phyloP scores from a whole-genome alignment of 1,284 basidiomycete genomes.

The Marasmius oreades region DNA sequence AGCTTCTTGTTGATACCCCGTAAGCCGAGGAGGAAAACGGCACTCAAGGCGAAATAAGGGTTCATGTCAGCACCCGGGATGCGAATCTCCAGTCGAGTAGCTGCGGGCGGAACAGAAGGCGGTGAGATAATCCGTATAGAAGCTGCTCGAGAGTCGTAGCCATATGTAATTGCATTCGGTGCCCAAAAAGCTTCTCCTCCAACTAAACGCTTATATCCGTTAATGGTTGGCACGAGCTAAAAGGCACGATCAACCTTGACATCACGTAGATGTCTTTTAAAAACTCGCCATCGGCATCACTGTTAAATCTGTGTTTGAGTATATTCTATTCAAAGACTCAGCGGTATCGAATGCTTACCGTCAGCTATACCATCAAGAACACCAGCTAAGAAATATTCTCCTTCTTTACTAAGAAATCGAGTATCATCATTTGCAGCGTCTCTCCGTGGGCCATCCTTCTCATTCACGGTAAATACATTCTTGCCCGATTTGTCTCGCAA shows the following conservation, averaged over 20 bases:
- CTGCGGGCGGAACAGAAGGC: constrained; percentile 75
- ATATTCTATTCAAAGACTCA: neutral
- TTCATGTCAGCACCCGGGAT: constrained; percentile 98
- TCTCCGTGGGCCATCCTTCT: constrained; percentile 58
- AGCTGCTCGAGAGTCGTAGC: constrained; percentile 91
- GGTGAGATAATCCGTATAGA: constrained; percentile 90
- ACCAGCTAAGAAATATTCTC: constrained; percentile 93
- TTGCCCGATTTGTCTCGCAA: constrained; percentile 66
- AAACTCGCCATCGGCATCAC: constrained; percentile 59
- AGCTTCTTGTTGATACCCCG: constrained; percentile 83
- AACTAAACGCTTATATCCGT: constrained; percentile 96
- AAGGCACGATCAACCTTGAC: neutral
- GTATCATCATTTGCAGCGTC: constrained; percentile 80
- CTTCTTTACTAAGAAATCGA: constrained; percentile 78
- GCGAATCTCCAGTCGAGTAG: constrained; percentile 87
- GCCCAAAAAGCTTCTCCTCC: constrained; percentile 97
- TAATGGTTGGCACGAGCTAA: constrained; percentile 89
- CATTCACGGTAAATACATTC: constrained; percentile 77
- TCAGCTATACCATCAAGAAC: constrained; percentile 87
- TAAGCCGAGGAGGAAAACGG: constrained; percentile 84
- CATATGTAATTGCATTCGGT: constrained; percentile 89
- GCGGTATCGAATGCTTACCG: constrained; percentile 43
- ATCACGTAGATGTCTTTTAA: neutral
- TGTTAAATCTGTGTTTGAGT: constrained; percentile 21
- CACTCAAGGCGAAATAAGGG: constrained; percentile 83